These are phyloP conservation scores for Ustilago crameri DNA, from an alignment of 1,284 basidiomycete genomes.

Conservation along the genomic window DNA sequence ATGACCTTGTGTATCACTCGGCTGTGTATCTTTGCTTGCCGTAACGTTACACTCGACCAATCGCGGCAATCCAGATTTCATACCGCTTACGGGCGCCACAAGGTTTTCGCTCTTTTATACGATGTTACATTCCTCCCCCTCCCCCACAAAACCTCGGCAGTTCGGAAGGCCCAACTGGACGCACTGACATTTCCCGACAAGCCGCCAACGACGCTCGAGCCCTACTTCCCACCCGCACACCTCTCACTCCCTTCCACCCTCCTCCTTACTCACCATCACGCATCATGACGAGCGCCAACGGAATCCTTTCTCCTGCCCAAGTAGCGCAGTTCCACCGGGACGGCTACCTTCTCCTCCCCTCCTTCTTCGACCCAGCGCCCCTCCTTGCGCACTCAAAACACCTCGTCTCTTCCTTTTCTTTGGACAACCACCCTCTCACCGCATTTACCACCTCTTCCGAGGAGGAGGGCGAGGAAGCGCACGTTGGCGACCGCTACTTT, in stretches of 20 bases:
- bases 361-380: constrained; percentile 77
- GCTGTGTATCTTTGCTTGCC: neutral
- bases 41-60: neutral
- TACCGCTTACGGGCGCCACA: neutral
- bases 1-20: neutral
- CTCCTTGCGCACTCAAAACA: constrained; percentile 76
- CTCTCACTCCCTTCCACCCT: neutral
- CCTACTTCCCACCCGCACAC: neutral
- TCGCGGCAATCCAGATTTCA: neutral
- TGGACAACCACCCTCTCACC: constrained; percentile 86
- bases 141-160: neutral
- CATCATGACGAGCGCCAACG: neutral
- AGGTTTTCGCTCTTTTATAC: neutral
- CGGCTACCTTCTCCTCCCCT: constrained; percentile 81
- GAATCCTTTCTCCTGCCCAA: constrained; percentile 35
- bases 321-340: constrained; percentile 54
- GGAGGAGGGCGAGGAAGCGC: constrained; percentile 30
- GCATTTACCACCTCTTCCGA: constrained; percentile 80
- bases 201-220: neutral
- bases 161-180: neutral
- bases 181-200: neutral
- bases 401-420: constrained; percentile 79
- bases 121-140: neutral
- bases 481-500: constrained; percentile 87
- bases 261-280: neutral